Evolutionary conservation across 2,329 filamentous ascomycete species (phyloP), one percentile per base, ranked within the genome.

Genomic region (Hypoxylon sp.): DNA sequence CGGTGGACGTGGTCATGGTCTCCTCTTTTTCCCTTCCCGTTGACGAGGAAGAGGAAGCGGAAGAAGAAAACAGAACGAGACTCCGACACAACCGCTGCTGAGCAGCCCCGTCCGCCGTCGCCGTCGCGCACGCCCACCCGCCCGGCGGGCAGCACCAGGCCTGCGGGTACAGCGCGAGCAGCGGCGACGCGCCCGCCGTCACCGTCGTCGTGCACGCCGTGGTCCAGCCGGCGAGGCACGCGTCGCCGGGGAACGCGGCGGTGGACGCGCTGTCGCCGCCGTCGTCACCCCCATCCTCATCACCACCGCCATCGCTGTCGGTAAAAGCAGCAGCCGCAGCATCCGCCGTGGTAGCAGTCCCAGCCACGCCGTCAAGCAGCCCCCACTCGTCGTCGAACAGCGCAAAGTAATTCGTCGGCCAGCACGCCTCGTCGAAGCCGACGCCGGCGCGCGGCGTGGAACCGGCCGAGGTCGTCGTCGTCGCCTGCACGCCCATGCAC

Each of bases 61-160:
- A n/a, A n/a, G n/a, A n/a, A n/a, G n/a, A n/a, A n/a, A n/a, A n/a
- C n/a, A n/a, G n/a, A n/a, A 59, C 13, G 3, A 43, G 33, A 45
- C 61, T 62, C 8, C 24, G 45, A 47, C 61, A 64, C 26, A 64
- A 37, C 10, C 61, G 50, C 31, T 57, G 51, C 51, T 51, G 60
- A 0, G 55, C 45, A 9, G 52, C 59, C 35, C 15, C 51, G 10
- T 21, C 18, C 13, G 20, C 56, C 5, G 60, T 62, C 10, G 46
- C 52, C 18, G 58, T 55, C 0, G 55, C 58, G 48, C 61, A 64
- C 9, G 40, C 23, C 61, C 61, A 64, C 1, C 52, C 15, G 8
- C 61, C 58, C 9, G 55, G 58, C 13, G 61, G 61, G 9, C 61
- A 64, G 55, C 61, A 64, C 61, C 55, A 64, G 0, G 56, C 55